A percentile compares a stretch with the other conserved stretches of the same genome.
Evolutionary conservation across 371 early-diverging fungal genomes (phyloP).

Genomic region (Capillidium heterosporum): DNA sequence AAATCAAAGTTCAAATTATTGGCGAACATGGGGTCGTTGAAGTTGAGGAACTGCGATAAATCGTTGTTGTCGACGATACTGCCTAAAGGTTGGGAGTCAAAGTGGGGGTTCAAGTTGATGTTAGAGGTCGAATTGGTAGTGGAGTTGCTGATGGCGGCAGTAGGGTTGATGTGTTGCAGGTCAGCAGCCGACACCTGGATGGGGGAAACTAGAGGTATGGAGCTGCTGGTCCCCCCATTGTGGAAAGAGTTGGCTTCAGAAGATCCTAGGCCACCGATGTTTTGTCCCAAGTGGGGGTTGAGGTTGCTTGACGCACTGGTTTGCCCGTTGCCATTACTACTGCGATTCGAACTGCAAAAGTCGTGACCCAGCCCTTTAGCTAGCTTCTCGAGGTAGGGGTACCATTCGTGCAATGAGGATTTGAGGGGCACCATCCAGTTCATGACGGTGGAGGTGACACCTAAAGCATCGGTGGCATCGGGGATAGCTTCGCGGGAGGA

Average conservation of each 20-base stretch:
- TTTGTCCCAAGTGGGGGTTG: neutral
- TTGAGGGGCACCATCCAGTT: constrained; percentile 5
- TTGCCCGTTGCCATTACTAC: neutral
- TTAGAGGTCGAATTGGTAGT: neutral
- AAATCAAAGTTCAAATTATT: neutral
- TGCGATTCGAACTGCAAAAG: neutral
- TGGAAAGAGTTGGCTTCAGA: neutral
- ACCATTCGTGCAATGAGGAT: constrained; percentile 6
- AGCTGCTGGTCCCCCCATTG: neutral
- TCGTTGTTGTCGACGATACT: neutral
- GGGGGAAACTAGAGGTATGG: neutral
- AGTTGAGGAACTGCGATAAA: neutral
- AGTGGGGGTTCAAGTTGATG: neutral
- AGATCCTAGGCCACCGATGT: neutral
- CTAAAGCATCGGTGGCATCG: neutral
- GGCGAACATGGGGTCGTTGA: neutral
- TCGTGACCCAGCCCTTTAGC: neutral
- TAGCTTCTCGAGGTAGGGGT: constrained; percentile 5
- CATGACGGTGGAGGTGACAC: neutral
- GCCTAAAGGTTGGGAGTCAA: neutral
- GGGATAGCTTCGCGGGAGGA: constrained; percentile 2
- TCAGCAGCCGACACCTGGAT: neutral
- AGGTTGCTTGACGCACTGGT: neutral
- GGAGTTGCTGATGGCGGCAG: neutral
- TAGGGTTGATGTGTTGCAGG: neutral